phyloP scores from a whole-genome alignment of 2,329 filamentous ascomycete species.

The Colletotrichum limetticola region DNA sequence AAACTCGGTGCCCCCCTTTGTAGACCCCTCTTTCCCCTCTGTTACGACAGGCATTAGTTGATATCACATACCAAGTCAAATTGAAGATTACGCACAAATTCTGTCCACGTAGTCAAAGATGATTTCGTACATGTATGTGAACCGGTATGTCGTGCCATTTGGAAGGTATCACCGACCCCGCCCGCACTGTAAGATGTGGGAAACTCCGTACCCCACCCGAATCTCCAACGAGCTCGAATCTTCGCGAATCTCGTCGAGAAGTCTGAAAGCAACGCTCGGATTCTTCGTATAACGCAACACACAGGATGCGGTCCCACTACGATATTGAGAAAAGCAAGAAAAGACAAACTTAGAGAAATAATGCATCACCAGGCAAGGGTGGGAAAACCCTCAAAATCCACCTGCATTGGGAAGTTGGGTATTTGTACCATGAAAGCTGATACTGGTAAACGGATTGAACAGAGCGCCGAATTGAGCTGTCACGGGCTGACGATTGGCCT shows the following conservation, averaged over 20 bases:
- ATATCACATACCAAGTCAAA: neutral
- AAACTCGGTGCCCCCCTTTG: slow-evolving; percentile 10
- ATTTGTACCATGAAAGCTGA: neutral
- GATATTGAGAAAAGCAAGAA: too few relatives aligned
- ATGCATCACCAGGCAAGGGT: neutral
- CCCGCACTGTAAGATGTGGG: neutral
- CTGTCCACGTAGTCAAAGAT: neutral
- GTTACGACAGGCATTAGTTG: neutral
- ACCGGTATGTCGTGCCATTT: neutral
- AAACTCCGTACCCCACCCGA: slow-evolving; percentile 10
- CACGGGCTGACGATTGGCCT: neutral
- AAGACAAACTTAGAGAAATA: too few relatives aligned
- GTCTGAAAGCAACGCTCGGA: neutral
- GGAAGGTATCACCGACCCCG: neutral
- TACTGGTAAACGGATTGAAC: neutral
- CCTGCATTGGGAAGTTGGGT: neutral
- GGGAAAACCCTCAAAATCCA: slow-evolving; percentile 18
- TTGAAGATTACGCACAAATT: neutral
- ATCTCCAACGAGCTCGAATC: slow-evolving; percentile 16
- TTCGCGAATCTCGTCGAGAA: slow-evolving; percentile 26
- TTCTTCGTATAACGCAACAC: neutral
- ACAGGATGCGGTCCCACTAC: neutral
- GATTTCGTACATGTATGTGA: neutral
- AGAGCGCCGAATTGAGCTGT: neutral
- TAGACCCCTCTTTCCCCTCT: neutral